A percentile compares a stretch with the other conserved stretches of the same genome.
These are phyloP conservation scores for Neurospora sublineolata DNA, from an alignment of 495 filamentous ascomycete species.

Conservation along the genomic window DNA sequence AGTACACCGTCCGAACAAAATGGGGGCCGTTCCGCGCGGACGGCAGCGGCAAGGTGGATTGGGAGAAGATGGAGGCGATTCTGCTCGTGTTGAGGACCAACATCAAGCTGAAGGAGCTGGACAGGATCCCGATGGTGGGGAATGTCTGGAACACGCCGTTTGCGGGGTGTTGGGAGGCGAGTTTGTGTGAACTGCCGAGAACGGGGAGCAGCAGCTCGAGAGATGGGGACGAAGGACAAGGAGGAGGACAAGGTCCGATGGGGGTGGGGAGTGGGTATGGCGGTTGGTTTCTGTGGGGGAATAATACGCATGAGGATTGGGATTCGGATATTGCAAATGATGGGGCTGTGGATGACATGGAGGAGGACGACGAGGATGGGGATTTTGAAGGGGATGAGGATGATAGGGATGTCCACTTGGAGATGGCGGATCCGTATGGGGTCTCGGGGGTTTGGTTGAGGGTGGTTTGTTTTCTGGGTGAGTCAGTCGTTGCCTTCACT, in stretches of 20 bases:
- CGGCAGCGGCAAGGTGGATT: constrained; percentile 43
- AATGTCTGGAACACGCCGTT: constrained; percentile 42
- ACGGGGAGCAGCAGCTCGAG: neutral
- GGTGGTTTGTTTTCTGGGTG: constrained; percentile 40
- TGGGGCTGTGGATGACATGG: neutral
- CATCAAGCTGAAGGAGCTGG: constrained; percentile 32
- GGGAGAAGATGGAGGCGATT: constrained; percentile 59
- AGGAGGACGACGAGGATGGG: neutral
- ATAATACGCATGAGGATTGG: neutral
- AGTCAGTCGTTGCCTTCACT: neutral
- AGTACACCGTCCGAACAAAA: constrained; percentile 40
- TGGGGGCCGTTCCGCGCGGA: constrained; percentile 56
- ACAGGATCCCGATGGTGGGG: constrained; percentile 29
- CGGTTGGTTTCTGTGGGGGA: neutral
- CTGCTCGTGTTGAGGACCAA: constrained; percentile 49
- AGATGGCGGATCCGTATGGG: constrained; percentile 46
- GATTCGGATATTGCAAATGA: neutral
- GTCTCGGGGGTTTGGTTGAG: constrained; percentile 49
- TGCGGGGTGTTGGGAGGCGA: constrained; percentile 37
- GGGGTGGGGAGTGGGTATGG: neutral
- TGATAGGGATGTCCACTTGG: constrained; percentile 12
- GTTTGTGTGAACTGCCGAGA: constrained; percentile 25
- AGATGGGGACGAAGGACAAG: neutral
- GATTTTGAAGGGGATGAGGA: constrained; percentile 1
- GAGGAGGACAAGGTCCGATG: neutral